Evolutionary conservation across 1,139 yeast species (phyloP), one percentile per base, ranked within the genome.

Genomic region (Taphrina wiesneri): DNA sequence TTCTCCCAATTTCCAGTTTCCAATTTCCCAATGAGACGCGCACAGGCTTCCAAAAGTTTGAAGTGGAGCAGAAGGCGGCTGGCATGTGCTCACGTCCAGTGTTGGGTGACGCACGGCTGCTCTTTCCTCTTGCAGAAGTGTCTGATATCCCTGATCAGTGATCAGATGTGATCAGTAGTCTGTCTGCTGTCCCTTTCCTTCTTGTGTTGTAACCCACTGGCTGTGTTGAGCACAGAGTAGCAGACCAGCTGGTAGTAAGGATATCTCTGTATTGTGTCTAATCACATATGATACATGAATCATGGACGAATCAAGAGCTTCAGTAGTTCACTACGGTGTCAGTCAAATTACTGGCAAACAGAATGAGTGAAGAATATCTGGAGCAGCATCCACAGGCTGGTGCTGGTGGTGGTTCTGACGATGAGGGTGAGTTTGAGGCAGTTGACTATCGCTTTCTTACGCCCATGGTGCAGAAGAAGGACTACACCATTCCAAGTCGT

Each of bases 401-500:
- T 39, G 39, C 36, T 2, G 54, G 36, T 1, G 15, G 28, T 13
- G 47, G 23, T 1, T 54, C 59, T 9, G 59, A 54, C 36, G 46
- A 36, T 3, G 59, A 54, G 9, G 63, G 25, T 23, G 64, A 60
- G 45, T 3, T 28, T 19, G 64, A 60, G 34, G 64, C 57, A 13
- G 57, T 53, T 7, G 65, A 62, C 47, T 62, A 54, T 21, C 65
- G 65, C 23, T 54, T 52, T 9, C 51, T 60, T 13, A 13, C 52
- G 9, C 26, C 61, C 9, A 11, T 25, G 30, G 15, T 30, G 25
- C 49, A 45, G 26, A 30, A 34, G 41, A 51, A 43, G n/a, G 43
- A 43, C 46, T 53, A 0, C 59, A 96, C 93, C 73, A 47, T 84
- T n/a, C 88, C 87, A 1, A 84, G 82, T 69, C 78, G 93, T 69